Conservation (phyloP, 2,329 filamentous ascomycete species). For the Pseudomassariella vexata region DNA sequence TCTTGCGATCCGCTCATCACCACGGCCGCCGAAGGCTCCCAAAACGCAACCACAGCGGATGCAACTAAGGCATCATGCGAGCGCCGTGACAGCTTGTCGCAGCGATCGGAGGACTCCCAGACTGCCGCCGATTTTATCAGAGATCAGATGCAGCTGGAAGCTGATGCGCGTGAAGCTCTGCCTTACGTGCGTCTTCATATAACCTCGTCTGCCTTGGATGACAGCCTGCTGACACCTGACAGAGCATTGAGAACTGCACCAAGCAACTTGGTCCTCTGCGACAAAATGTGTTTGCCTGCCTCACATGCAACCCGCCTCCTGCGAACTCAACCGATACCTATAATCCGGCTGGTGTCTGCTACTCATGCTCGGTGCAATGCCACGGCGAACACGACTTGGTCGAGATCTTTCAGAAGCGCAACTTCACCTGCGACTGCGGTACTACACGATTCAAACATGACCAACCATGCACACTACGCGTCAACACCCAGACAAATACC, state of each 20-base stretch:
- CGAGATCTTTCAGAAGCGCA: slow-evolving; percentile 90
- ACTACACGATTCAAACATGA: slow-evolving; percentile 68
- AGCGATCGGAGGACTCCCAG: slow-evolving; percentile 55
- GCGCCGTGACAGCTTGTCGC: slow-evolving; percentile 56
- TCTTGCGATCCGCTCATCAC: no score
- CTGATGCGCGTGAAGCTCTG: slow-evolving; percentile 88
- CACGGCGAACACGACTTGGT: slow-evolving; percentile 93
- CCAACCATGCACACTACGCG: slow-evolving; percentile 68
- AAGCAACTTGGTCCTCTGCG: slow-evolving; percentile 81
- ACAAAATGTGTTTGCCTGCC: slow-evolving; percentile 84
- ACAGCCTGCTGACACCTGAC: slow-evolving; percentile 11
- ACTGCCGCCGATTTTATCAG: slow-evolving; percentile 80
- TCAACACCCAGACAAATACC: slow-evolving; percentile 65
- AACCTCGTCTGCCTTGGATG: not conserved
- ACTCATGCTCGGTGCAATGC: slow-evolving; percentile 93
- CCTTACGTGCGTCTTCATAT: slow-evolving; percentile 67
- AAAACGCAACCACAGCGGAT: no score
- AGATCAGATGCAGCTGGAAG: slow-evolving; percentile 83
- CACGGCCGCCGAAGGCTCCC: no score
- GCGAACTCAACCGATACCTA: slow-evolving; percentile 55
- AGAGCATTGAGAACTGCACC: slow-evolving; percentile 94
- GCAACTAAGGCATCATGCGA: slow-evolving; percentile 16
- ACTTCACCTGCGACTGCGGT: slow-evolving; percentile 95
- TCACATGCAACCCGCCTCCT: slow-evolving; percentile 87
- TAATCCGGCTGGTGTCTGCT: slow-evolving; percentile 80